These are phyloP conservation scores for Penicillium subrubescens DNA, from an alignment of 495 filamentous ascomycete species.

Conservation along the genomic window DNA sequence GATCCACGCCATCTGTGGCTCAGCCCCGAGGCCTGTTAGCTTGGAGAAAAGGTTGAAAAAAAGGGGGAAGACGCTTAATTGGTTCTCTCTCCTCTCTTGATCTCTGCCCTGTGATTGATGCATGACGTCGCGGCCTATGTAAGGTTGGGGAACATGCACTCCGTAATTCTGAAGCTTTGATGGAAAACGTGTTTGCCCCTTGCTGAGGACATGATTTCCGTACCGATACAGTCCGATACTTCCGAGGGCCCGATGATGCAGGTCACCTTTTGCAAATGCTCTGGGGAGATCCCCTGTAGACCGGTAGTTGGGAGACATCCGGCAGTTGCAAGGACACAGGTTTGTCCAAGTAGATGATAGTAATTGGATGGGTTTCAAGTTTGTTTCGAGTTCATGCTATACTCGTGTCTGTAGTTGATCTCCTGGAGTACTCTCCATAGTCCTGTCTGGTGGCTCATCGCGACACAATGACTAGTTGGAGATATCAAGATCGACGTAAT, in stretches of 20 bases:
- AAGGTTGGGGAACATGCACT: not conserved
- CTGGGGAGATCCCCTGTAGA: not conserved
- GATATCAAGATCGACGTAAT: not conserved
- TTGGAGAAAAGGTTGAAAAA: slow-evolving; percentile 1
- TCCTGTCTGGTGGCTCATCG: not conserved
- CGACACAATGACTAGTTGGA: not conserved
- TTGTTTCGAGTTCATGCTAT: not conserved
- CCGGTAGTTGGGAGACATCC: not conserved
- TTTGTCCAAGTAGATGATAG: not conserved
- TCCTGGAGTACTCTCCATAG: not conserved
- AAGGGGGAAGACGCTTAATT: slow-evolving; percentile 4
- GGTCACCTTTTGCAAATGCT: not conserved
- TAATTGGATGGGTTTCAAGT: not conserved
- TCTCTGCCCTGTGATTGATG: slow-evolving; percentile 14
- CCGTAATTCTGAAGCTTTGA: not conserved
- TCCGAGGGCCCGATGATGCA: not conserved
- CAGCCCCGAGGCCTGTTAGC: slow-evolving; percentile 6
- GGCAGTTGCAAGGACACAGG: not conserved
- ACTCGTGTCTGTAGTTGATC: not conserved
- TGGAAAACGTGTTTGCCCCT: slow-evolving; percentile 1
- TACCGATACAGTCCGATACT: not conserved
- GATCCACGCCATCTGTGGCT: slow-evolving; percentile 23
- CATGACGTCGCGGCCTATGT: slow-evolving; percentile 25
- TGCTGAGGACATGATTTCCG: not conserved
- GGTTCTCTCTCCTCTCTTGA: slow-evolving; percentile 11